Evolutionary conservation across 2,329 filamentous ascomycete species (phyloP).

Genomic region (Amesomyces nigricolor): DNA sequence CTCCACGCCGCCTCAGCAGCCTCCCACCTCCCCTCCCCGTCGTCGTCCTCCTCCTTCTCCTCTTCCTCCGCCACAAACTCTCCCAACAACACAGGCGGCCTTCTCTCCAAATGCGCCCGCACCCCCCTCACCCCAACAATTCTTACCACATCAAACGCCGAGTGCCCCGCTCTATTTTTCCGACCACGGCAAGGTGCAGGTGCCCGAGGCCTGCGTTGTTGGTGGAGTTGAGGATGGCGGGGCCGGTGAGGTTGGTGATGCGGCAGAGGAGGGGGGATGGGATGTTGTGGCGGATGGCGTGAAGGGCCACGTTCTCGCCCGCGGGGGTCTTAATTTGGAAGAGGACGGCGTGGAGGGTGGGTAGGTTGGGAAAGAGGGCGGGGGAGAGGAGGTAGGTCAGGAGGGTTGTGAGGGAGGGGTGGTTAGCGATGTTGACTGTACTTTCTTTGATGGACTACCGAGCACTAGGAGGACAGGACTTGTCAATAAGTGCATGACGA

Average conservation of each 20-base stretch:
- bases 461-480: too few relatives aligned
- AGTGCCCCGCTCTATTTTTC: background rate
- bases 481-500: too few relatives aligned
- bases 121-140: background rate
- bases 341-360: background rate
- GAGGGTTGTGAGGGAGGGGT: too few relatives aligned
- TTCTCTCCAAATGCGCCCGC: background rate
- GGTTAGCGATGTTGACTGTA: too few relatives aligned
- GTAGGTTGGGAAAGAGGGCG: background rate
- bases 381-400: background rate
- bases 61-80: too few relatives aligned
- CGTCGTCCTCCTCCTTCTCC: too few relatives aligned
- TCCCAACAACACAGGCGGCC: too few relatives aligned
- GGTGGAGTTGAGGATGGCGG: background rate
- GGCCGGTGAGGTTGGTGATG: background rate
- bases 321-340: too few relatives aligned
- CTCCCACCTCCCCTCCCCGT: too few relatives aligned
- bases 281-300: background rate
- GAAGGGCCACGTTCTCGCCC: too few relatives aligned
- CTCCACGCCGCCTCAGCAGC: too few relatives aligned
- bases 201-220: background rate
- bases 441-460: too few relatives aligned
- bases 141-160: background rate
- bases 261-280: background rate
- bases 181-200: background rate